Evolutionary conservation across 2,329 filamentous ascomycete genomes (phyloP).

Genomic region (Cladophialophora immunda): DNA sequence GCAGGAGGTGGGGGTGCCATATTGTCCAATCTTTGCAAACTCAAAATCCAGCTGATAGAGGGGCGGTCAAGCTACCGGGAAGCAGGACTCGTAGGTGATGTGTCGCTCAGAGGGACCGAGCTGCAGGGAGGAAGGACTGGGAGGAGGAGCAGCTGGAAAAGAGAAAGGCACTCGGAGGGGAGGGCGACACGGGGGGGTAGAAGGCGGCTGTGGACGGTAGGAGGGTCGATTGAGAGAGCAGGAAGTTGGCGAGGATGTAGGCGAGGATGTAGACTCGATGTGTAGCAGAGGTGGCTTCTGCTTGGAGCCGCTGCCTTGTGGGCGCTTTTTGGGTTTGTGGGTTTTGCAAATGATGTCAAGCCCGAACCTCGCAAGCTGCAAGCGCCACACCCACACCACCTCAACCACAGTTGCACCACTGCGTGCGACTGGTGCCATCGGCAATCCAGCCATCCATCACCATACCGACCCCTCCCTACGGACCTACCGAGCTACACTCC

Average conservation of each 20-base stretch:
- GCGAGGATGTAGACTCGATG: not conserved
- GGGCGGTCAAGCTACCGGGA: conserved; percentile 32
- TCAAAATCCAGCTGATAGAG: conserved; percentile 16
- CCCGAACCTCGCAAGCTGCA: not conserved
- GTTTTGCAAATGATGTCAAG: conserved; percentile 5
- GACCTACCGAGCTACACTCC: not conserved
- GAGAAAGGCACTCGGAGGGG: not conserved
- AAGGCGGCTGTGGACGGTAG: not conserved
- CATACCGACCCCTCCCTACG: not conserved
- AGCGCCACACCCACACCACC: conserved; percentile 4
- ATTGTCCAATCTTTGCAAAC: conserved; percentile 19
- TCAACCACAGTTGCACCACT: not conserved
- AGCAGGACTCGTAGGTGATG: not conserved
- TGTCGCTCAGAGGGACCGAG: conserved; percentile 1
- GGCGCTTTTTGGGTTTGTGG: not conserved
- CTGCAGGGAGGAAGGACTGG: not conserved
- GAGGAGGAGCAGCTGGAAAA: not conserved
- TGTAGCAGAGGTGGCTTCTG: conserved; percentile 1
- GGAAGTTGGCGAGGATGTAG: not conserved
- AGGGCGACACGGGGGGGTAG: not conserved
- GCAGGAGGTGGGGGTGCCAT: conserved; percentile 80
- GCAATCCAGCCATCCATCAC: not conserved
- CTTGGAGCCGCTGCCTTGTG: not conserved
- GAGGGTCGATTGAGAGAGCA: not conserved
- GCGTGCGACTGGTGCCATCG: not conserved